Conservation (phyloP, 176 grass and related monocot species). For the Bromus sterilis region DNA sequence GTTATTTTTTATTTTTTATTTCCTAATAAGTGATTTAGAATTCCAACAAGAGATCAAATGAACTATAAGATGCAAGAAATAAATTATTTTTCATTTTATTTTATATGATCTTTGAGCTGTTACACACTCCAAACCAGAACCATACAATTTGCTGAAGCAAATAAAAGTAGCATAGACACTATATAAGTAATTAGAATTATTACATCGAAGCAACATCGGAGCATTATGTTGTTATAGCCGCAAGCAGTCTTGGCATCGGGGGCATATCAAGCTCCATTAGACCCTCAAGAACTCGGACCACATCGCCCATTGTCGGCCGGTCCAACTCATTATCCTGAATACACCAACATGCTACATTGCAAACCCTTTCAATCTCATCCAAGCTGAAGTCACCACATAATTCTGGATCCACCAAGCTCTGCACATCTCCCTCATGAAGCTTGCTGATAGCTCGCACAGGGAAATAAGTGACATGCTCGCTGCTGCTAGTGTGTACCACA, state of each 20-base stretch:
- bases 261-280: not conserved
- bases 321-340: not conserved
- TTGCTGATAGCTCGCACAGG: not conserved
- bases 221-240: not conserved
- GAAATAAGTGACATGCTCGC: not conserved
- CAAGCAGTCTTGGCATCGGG: not conserved
- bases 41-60: not conserved
- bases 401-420: not conserved
- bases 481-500: not conserved
- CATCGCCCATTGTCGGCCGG: not conserved
- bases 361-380: not conserved
- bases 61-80: not conserved
- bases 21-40: not conserved
- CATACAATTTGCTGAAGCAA: not conserved
- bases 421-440: not conserved
- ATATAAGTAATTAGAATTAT: not conserved
- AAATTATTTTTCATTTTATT: not conserved
- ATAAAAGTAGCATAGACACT: not conserved
- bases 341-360: not conserved
- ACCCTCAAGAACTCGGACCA: not conserved
- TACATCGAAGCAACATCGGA: not conserved
- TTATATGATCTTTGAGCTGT: not conserved
- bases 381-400: not conserved
- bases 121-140: not conserved
- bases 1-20: not conserved